A percentile compares a stretch with the other conserved stretches of the same genome.
These are phyloP conservation scores for Talaromyces sp. DNA, from an alignment of 2,329 filamentous ascomycete species.

Conservation along the genomic window DNA sequence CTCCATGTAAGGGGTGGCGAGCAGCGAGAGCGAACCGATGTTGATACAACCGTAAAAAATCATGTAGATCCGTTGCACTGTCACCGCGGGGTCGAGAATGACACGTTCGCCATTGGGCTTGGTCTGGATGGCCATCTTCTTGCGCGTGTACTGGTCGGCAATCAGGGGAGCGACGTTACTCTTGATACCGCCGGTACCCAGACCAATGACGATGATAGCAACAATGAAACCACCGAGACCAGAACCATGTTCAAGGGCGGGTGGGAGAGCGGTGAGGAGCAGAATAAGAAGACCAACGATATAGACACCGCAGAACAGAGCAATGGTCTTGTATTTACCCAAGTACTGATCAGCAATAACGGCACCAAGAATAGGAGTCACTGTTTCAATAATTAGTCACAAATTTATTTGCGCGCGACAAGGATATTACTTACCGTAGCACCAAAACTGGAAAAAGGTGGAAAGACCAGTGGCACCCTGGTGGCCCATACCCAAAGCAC, in stretches of 20 bases:
- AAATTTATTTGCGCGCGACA: neutral
- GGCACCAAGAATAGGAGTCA: constrained; percentile 56
- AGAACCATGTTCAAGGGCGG: constrained; percentile 45
- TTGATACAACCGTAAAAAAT: constrained; percentile 74
- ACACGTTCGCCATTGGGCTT: constrained; percentile 50
- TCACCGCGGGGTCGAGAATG: constrained; percentile 63
- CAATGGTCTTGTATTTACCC: constrained; percentile 58
- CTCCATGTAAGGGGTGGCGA: constrained; percentile 67
- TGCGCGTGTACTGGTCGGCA: constrained; percentile 62
- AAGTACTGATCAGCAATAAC: constrained; percentile 58
- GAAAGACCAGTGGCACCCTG: constrained; percentile 46
- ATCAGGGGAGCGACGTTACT: constrained; percentile 47
- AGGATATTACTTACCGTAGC: constrained; percentile 36
- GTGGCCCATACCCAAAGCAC: constrained; percentile 41
- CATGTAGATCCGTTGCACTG: constrained; percentile 66
- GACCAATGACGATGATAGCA: constrained; percentile 58
- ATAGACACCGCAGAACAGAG: constrained; percentile 24
- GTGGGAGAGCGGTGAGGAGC: constrained; percentile 51
- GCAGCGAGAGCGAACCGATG: constrained; percentile 62
- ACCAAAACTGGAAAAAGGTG: constrained; percentile 54
- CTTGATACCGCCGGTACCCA: constrained; percentile 53
- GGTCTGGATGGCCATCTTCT: constrained; percentile 47
- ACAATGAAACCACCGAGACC: constrained; percentile 54
- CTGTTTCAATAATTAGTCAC: constrained; percentile 14
- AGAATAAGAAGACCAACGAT: constrained; percentile 54